phyloP scores from a whole-genome alignment of 2,329 filamentous ascomycete species.

The Exutisphaerella laricina region DNA sequence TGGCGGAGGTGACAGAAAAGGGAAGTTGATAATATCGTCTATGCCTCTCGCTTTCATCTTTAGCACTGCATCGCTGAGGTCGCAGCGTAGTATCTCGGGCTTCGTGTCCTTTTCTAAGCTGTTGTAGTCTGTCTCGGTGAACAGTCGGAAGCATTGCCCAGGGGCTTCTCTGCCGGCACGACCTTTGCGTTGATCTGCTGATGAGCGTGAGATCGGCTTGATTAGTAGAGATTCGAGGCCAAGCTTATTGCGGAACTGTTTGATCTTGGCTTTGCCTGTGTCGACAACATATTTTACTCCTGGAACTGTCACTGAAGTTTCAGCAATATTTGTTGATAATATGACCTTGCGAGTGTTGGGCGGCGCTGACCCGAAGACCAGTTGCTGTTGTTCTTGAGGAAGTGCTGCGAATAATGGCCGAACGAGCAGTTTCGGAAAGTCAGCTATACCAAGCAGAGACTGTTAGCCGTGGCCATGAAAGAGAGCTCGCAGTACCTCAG shows the following conservation, averaged over 20 bases:
- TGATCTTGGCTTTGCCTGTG: constrained; percentile 88
- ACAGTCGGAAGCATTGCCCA: constrained; percentile 84
- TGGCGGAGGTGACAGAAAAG: constrained; percentile 76
- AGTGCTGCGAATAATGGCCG: constrained; percentile 87
- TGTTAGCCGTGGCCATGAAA: no score
- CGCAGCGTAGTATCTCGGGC: constrained; percentile 86
- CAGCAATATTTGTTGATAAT: constrained; percentile 94
- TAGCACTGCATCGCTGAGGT: constrained; percentile 77
- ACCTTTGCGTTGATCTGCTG: constrained; percentile 84
- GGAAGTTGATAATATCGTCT: constrained; percentile 73
- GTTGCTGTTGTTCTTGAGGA: constrained; percentile 77
- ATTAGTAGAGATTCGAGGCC: constrained; percentile 86
- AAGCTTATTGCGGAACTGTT: constrained; percentile 77
- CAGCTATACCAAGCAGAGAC: no score
- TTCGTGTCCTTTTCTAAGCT: constrained; percentile 65
- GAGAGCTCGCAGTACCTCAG: no score
- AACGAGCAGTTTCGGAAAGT: constrained; percentile 49
- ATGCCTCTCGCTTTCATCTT: constrained; percentile 93
- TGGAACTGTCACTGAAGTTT: constrained; percentile 93
- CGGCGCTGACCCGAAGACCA: constrained; percentile 71
- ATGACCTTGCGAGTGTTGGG: constrained; percentile 82
- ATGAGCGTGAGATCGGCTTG: constrained; percentile 88
- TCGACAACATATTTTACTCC: constrained; percentile 90
- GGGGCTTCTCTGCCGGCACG: constrained; percentile 88
- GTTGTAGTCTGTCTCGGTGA: constrained; percentile 72